Evolutionary conservation across 1,139 yeast genomes (phyloP).

Genomic region (Yamadazyma sp.): DNA sequence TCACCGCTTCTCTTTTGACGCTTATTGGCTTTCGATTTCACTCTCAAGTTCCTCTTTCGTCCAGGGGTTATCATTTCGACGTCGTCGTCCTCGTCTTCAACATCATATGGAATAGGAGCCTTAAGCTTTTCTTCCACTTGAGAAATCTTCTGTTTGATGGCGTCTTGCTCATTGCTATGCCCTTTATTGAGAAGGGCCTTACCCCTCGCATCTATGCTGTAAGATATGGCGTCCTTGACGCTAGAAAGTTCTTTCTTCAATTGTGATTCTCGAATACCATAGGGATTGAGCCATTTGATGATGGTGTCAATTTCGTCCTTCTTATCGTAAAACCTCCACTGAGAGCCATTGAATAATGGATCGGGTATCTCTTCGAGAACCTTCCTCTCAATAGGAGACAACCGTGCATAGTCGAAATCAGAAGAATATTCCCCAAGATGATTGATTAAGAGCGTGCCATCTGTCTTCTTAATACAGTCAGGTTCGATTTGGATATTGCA

Average conservation of each 20-base stretch:
- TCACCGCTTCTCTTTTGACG: conserved; percentile 25
- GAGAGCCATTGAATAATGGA: conserved; percentile 48
- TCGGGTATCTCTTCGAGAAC: conserved; percentile 65
- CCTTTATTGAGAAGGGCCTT: conserved; percentile 48
- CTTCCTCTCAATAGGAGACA: conserved; percentile 59
- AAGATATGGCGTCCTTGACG: conserved; percentile 53
- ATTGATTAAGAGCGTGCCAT: conserved; percentile 28
- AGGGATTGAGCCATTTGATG: conserved; percentile 66
- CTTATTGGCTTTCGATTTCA: conserved; percentile 13
- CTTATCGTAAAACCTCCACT: conserved; percentile 74
- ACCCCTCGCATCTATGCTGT: conserved; percentile 61
- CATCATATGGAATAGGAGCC: not conserved
- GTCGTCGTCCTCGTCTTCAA: conserved; percentile 20
- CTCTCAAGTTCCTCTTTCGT: conserved; percentile 19
- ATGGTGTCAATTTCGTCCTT: conserved; percentile 60
- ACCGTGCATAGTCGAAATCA: conserved; percentile 19
- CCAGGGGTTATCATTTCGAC: conserved; percentile 18
- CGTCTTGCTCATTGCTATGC: conserved; percentile 41
- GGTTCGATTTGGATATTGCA: conserved; percentile 20
- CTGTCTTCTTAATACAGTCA: conserved; percentile 18
- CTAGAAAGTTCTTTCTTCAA: conserved; percentile 61
- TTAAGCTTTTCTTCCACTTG: conserved; percentile 20
- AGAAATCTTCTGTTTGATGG: conserved; percentile 37
- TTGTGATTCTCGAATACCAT: conserved; percentile 74
- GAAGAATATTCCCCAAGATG: conserved; percentile 44